Base-by-base conservation (phyloP, 2,329 filamentous ascomycete genomes). In the Diaporthe sp. region DNA sequence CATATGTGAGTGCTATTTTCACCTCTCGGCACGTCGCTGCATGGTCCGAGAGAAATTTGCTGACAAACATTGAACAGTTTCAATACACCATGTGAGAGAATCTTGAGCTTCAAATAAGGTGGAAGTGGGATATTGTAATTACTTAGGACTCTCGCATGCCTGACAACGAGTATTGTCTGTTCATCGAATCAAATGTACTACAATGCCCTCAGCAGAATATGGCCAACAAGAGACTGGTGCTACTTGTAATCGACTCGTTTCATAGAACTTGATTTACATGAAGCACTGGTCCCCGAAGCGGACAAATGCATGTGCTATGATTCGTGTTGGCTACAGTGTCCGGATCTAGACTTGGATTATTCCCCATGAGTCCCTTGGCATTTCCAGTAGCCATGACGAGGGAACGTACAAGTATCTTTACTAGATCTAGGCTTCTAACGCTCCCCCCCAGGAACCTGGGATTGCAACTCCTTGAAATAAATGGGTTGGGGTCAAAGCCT, bases 1-100 rank as follows among this genome's bases (percentile, higher is more conserved):
- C 80, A 17, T 84, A 85, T 71, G 82, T 85, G 37, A 74, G 76
- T 68, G 5, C 57, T 15, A 15, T 2, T 37, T 4, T 6, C 9
- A 25, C 9, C 8, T 28, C 8, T 55, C 10, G 17, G 34, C 34
- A 3, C n/a, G 19, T 49, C 4, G 4, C 4, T 22, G 28, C 13
- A 37, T 15, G 17, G 6, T 28, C 4, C 19, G 10, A 25, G 10
- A 17, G 25, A 13, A 5, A 4, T 19, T 53, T 15, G 3, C 62
- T 73, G 15, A 65, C 5, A 0, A 31, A 8, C 0, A 9, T 13
- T 31, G 3, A 10, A 28, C 44, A 73, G 72, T 74, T 74, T 10
- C 62, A 31, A 51, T 74, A 74, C 19, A 74, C 72, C 12, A 74
- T 74, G 72, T 74, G 44, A 49, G 44, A 49, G 19, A 22, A 22